Base-by-base conservation (phyloP, 306 rosid species). In the Parietaria judaica region DNA sequence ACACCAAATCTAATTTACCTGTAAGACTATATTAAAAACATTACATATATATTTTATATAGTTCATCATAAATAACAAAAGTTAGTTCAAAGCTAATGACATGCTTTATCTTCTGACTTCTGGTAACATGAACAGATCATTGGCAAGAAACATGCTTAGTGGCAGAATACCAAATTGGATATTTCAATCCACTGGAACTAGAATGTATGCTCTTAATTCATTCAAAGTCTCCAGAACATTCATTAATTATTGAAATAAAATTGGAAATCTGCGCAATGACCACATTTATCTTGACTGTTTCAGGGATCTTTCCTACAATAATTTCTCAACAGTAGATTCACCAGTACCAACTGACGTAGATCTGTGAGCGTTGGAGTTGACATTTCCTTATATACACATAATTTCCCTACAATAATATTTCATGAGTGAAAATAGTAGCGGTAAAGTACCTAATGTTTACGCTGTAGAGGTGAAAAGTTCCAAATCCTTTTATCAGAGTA, bases 301-400 rank as follows among this genome's bases (percentile, higher is more conserved):
- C 54, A 67, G 72, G 56, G 72, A 67, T 58, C 57, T 67, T 11
- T 67, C 72, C 7, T 49, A 47, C 58, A 67, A 67, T 50, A 49
- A 58, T 5, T 67, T 66, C 7, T 3, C 70, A 4, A 41, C 2
- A 1, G 0, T 7, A 14, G 48, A 48, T 1, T 16, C 34, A 5
- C 49, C 36, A 36, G 58, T 15, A 46, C 50, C 57, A 48, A 3
- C 12, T 6, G 36, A 10, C 17, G 1, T 9, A 36, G 9, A 67
- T 11, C 43, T 67, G 72, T 67, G 49, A 67, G 70, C 11, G 15
- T 35, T 31, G 5, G 4, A 3, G 11, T 45, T 47, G 16, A 23
- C 31, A 23, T 23, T 23, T 23, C 31, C 31, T 23, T 23, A 23
- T 23, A 23, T 23, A 23, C 2, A 23, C 31, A 23, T 23, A 23